A percentile compares a stretch with the other conserved stretches of the same genome.
These are phyloP conservation scores for Lichenothelia convexa DNA, from an alignment of 495 filamentous ascomycete genomes.

Conservation along the genomic window DNA sequence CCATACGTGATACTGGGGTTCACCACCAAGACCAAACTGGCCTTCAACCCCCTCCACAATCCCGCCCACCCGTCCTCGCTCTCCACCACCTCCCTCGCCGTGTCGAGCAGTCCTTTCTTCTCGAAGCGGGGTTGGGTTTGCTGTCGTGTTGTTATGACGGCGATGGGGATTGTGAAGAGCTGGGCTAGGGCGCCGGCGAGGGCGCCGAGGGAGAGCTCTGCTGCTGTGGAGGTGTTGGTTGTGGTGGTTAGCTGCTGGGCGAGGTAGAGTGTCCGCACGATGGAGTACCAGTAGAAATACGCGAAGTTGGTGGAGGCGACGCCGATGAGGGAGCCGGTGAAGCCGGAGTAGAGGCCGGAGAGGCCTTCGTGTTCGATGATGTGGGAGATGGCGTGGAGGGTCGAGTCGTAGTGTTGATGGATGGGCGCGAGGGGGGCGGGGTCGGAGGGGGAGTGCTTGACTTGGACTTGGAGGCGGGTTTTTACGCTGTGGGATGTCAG, in stretches of 20 bases:
- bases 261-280: conserved; percentile 69
- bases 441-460: conserved; percentile 42
- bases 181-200: conserved; percentile 82
- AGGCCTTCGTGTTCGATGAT: conserved; percentile 72
- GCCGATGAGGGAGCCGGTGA: conserved; percentile 68
- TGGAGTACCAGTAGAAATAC: conserved; percentile 98
- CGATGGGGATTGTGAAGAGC: conserved; percentile 88
- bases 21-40: conserved; percentile 86
- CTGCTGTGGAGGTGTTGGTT: conserved; percentile 61
- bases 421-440: conserved; percentile 18
- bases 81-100: conserved; percentile 69
- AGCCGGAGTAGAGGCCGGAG: conserved; percentile 71
- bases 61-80: conserved; percentile 81
- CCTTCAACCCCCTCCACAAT: conserved; percentile 89
- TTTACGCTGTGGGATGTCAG: conserved; percentile 51
- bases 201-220: conserved; percentile 76
- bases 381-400: conserved; percentile 71
- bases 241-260: conserved; percentile 40
- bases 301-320: conserved; percentile 97
- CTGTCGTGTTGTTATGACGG: conserved; percentile 87
- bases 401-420: conserved; percentile 58
- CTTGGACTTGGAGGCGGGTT: conserved; percentile 91
- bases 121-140: conserved; percentile 78
- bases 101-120: conserved; percentile 73
- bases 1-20: conserved; percentile 98